Base-by-base conservation (phyloP, 1,284 basidiomycete genomes). In the Trichosporon asahii region DNA sequence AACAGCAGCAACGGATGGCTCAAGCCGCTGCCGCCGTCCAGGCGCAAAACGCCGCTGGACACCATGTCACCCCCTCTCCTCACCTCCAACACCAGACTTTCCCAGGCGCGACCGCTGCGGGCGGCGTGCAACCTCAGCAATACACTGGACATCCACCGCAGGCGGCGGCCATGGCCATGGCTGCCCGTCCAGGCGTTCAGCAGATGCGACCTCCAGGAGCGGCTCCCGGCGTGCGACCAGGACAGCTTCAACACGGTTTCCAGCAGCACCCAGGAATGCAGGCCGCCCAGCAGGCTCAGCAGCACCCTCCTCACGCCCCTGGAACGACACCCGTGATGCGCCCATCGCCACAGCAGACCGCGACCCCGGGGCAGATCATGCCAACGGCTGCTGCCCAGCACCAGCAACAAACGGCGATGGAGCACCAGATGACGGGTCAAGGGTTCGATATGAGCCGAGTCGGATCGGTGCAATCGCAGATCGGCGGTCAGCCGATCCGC, bases 81-180 rank as follows among this genome's bases (percentile, higher is more conserved):
- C 80, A 82, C 70, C 65, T 82, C 53, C 69, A 76, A 14, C 80
- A 81, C 65, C 79, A 80, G 66, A 80, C 78, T 70, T 74, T 70
- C 37, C 74, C 68, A 15, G 77, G 75, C 5, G 73, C 76, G 15
- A 72, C 74, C 65, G 67, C 68, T 64, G 68, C 69, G 18, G 57
- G 27, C 57, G 57, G 27, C 11, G 65, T 72, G 27, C 70, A 67
- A 31, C 68, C 66, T 12, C 72, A 71, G 18, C 73, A 74, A 44
- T 71, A 72, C 66, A 31, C 69, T 15, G 64, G 65, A 25, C 74
- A 72, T 33, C 72, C 72, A 23, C 71, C 69, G 33, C 74, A 74
- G 65, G 71, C 74, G 8, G 72, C 71, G 21, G 64, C 68, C 15
- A 68, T 73, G 23, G 33, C 68, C 6, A 66, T 68, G 67, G 70